Base-by-base conservation (phyloP, 495 filamentous ascomycete species). In the Aspergillus panamensis region DNA sequence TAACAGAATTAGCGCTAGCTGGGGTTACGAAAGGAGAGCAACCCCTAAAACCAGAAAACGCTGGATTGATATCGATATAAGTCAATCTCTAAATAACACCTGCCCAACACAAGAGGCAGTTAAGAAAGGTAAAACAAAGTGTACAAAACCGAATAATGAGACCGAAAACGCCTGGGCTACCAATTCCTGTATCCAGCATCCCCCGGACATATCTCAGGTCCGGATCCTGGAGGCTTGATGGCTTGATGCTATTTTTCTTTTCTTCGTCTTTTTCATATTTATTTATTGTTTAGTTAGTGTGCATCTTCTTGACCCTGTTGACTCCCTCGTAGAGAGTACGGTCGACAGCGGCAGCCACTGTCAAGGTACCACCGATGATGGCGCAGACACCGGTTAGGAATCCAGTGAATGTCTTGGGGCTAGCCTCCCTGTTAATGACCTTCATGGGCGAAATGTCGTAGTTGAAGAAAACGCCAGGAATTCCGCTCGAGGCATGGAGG, bases 371-470 rank as follows among this genome's bases (percentile, higher is more conserved):
- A 57, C 94, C 94, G 43, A 99, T 87, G 49, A 97, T 87, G 19
- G 94, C 92, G 68, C 94, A 97, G 7, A 97, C 84, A 47, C 95
- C 94, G 2, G 93, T 91, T 43, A 99, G 66, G 77, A 99, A 97
- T 6, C 89, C 87, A 1, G 88, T 82, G 71, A 97, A 93, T 14
- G 86, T 84, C 77, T 97, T 97, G 16, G 84, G 75, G 17, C 90
- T 84, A 59, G 87, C 88, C 77, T 99, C 94, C 40, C 91, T 85
- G 78, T 97, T 99, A 76, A 99, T 88, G 43, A 99, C 95, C 74
- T 97, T 99, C 95, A 99, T 97, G 30, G 94, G 94, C 3, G 94
- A 97, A 74, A 99, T 97, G 69, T 99, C 94, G 66, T 97, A 98
- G 60, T 90, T 94, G 77, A 98, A 97, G 79, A 97, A 98, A 12